Evolutionary conservation across 345 rosid species (phyloP), one percentile per base, ranked within the genome.

Genomic region (Populus tremula): DNA sequence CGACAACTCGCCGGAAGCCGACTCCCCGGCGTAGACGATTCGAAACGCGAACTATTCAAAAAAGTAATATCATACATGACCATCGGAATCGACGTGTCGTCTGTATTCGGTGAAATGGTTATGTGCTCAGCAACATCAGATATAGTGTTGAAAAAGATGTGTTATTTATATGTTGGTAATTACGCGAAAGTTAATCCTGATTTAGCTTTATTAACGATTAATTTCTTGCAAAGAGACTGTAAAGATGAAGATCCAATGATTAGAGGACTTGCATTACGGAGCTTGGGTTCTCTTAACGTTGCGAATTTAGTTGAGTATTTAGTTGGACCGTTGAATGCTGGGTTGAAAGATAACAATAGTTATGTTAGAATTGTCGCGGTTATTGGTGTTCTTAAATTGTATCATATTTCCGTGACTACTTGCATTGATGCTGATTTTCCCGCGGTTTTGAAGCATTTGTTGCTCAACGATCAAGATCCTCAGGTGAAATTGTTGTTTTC

Each of bases 121-220:
- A 96, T 96, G 99, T 96, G 99, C 84, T 96, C 97, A 1, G 98
- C 96, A 6, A 93, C 99, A 38, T 89, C 98, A n/a, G 98, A 96
- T 81, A 93, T 96, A 74, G 99, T 96, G 54, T 79, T 96, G 86
- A 96, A 96, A 94, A 96, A 96, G 80, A 96, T 96, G 98, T 96
- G 98, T 76, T 96, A 93, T 78, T 89, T 96, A 33, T 96, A 96
- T 76, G 99, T 96, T 61, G 98, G 98, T 31, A 96, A 96, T 86
- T 96, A 96, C 73, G 99, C 98, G 0, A 93, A 96, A 83, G 99
- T 86, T 11, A 96, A 96, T 78, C 98, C 98, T 62, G 98, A 96
- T 82, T 94, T 96, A 59, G 92, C 98, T 14, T 89, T 96, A 29
- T 78, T 93, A 86, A 93, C 98, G 1, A 96, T 96, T 73, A 96